Evolutionary conservation across 495 filamentous ascomycete genomes (phyloP).

Genomic region (Cladorrhinum samala): DNA sequence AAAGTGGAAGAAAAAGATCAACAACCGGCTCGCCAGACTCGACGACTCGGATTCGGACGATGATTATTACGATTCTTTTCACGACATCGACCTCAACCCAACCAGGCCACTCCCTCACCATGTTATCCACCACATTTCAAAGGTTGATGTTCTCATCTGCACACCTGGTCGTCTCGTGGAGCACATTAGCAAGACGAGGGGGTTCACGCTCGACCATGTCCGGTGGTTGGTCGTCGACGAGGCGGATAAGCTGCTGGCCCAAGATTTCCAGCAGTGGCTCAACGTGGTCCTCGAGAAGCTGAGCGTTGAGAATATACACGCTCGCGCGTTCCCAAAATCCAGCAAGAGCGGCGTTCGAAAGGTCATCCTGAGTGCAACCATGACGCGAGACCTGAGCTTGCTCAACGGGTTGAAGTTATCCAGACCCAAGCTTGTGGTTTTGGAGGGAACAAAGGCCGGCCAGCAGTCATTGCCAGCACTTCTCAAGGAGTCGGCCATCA

Average conservation of each 20-base stretch:
- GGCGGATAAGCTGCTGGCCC: constrained; percentile 83
- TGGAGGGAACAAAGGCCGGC: constrained; percentile 47
- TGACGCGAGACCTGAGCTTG: constrained; percentile 82
- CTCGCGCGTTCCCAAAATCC: constrained; percentile 45
- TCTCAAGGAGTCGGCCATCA: constrained; percentile 66
- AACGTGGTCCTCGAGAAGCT: constrained; percentile 62
- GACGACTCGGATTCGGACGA: constrained; percentile 22
- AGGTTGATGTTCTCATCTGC: constrained; percentile 83
- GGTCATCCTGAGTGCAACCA: constrained; percentile 83
- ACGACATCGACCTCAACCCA: constrained; percentile 1
- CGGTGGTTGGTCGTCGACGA: constrained; percentile 91
- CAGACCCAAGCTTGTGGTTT: constrained; percentile 68
- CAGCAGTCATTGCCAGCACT: constrained; percentile 59
- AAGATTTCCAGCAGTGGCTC: constrained; percentile 91
- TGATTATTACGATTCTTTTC: neutral
- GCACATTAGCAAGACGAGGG: constrained; percentile 74
- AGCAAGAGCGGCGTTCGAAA: constrained; percentile 53
- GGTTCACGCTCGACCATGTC: constrained; percentile 68
- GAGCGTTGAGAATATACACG: constrained; percentile 27
- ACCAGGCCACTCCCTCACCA: constrained; percentile 50
- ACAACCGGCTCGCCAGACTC: constrained; percentile 6
- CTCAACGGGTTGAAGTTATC: constrained; percentile 65
- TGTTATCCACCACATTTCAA: constrained; percentile 55
- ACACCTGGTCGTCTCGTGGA: constrained; percentile 92
- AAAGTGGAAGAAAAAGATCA: constrained; percentile 17